Percentiles rank a stretch among this genome's conserved stretches.
Conservation (phyloP, 176 grass and related monocot species). For the Ensete ventricosum region DNA sequence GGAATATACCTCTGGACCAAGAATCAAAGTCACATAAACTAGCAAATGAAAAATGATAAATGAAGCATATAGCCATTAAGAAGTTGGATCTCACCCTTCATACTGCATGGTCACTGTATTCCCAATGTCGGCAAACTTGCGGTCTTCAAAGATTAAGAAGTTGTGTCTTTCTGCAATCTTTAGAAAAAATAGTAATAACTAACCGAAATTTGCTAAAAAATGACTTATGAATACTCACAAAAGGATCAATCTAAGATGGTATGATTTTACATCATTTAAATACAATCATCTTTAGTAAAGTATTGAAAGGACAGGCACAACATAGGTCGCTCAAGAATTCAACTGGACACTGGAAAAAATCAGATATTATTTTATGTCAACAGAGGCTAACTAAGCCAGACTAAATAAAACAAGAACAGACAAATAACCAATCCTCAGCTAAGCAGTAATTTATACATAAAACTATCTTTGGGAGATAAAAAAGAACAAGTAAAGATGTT, state of each 20-base stretch:
- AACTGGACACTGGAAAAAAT: too few relatives aligned
- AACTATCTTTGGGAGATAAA: background rate
- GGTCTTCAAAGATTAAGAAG: conserved; percentile 87
- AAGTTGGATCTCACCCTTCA: conserved; percentile 52
- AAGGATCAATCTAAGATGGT: background rate
- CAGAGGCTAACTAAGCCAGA: too few relatives aligned
- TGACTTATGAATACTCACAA: background rate
- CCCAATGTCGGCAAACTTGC: conserved; percentile 87
- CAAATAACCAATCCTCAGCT: background rate
- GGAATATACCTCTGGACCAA: conserved; percentile 60
- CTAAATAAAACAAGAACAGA: too few relatives aligned
- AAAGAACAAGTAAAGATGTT: too few relatives aligned
- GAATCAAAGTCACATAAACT: background rate
- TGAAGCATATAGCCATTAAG: background rate
- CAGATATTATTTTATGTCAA: too few relatives aligned
- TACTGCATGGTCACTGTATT: conserved; percentile 94
- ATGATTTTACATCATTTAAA: background rate
- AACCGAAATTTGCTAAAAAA: background rate
- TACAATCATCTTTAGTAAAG: too few relatives aligned
- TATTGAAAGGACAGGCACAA: too few relatives aligned
- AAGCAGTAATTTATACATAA: background rate
- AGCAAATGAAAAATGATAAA: background rate
- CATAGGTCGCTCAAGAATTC: too few relatives aligned
- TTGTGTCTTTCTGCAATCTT: conserved; percentile 88
- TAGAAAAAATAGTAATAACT: conserved; percentile 5